Evolutionary conservation across 331 rosid genomes (phyloP).

Genomic region (Ulmus americana): DNA sequence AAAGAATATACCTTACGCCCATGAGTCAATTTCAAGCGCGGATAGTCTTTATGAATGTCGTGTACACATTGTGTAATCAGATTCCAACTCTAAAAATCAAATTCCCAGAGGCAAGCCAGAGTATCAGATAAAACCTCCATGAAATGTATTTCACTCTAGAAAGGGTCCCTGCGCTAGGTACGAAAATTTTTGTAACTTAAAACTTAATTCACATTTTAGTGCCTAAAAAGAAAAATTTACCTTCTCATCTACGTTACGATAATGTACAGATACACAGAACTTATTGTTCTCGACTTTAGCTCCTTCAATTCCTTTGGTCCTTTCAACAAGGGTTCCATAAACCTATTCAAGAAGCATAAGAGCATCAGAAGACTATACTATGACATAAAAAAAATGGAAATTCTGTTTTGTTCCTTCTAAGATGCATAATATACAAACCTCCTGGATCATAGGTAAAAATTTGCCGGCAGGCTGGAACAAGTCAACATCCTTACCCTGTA

Average conservation of each 20-base stretch:
- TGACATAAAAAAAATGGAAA: constrained; percentile 12
- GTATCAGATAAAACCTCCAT: not conserved
- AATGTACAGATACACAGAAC: constrained; percentile 94
- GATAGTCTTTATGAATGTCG: constrained; percentile 55
- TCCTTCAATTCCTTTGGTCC: constrained; percentile 62
- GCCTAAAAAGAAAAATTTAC: constrained; percentile 25
- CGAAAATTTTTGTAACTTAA: not conserved
- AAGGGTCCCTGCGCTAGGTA: not conserved
- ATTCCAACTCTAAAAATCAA: constrained; percentile 54
- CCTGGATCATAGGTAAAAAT: constrained; percentile 68
- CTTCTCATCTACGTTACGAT: constrained; percentile 89
- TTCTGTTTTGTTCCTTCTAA: not conserved
- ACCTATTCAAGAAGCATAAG: constrained; percentile 48
- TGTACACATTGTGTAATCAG: constrained; percentile 55
- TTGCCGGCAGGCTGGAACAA: constrained; percentile 93
- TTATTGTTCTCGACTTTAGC: constrained; percentile 77
- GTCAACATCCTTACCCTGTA: constrained; percentile 75
- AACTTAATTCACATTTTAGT: not conserved
- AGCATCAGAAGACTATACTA: constrained; percentile 13
- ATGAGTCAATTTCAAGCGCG: constrained; percentile 61
- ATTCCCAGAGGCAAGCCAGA: not conserved
- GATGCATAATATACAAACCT: constrained; percentile 39
- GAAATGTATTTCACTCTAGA: not conserved
- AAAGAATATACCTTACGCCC: constrained; percentile 78
- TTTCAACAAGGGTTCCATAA: constrained; percentile 46